These are phyloP conservation scores for Starmera pachycereana DNA, from an alignment of 805 yeast species.

Conservation along the genomic window DNA sequence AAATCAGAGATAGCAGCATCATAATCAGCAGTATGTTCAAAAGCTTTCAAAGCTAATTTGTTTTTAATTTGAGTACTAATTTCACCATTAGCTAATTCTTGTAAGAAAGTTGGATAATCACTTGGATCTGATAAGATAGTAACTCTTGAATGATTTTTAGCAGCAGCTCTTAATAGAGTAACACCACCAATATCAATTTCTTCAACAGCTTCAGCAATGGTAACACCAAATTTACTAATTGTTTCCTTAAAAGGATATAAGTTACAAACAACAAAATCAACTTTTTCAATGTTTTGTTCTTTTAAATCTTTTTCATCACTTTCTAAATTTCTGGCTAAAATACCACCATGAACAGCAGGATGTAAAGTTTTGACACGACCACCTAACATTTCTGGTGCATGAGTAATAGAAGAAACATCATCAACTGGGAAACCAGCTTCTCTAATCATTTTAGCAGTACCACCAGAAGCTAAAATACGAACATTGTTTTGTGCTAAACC, in stretches of 20 bases:
- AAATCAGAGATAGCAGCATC: constrained; percentile 94
- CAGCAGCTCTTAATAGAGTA: constrained; percentile 95
- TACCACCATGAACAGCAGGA: constrained; percentile 98
- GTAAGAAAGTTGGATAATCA: constrained; percentile 81
- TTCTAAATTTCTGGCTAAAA: constrained; percentile 87
- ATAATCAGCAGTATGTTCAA: constrained; percentile 97
- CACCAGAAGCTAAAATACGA: constrained; percentile 92
- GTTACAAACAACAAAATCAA: constrained; percentile 95
- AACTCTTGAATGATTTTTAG: constrained; percentile 95
- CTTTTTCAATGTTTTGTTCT: constrained; percentile 88
- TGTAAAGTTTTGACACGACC: constrained; percentile 98
- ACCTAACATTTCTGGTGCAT: constrained; percentile 98
- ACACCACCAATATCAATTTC: constrained; percentile 99
- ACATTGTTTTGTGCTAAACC: constrained; percentile 85
- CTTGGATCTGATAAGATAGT: constrained; percentile 91
- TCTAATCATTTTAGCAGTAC: constrained; percentile 88
- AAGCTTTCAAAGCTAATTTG: constrained; percentile 87
- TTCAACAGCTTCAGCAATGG: constrained; percentile 95
- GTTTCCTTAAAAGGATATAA: constrained; percentile 98
- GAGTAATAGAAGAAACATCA: constrained; percentile 89
- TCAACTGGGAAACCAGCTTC: constrained; percentile 98
- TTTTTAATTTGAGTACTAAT: constrained; percentile 68
- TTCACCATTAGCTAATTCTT: constrained; percentile 63
- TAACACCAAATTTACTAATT: constrained; percentile 88
- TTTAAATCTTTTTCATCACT: constrained; percentile 82